These are phyloP conservation scores for Pelargonium fulgidum DNA, from an alignment of 441 rosid species.

Conservation along the genomic window DNA sequence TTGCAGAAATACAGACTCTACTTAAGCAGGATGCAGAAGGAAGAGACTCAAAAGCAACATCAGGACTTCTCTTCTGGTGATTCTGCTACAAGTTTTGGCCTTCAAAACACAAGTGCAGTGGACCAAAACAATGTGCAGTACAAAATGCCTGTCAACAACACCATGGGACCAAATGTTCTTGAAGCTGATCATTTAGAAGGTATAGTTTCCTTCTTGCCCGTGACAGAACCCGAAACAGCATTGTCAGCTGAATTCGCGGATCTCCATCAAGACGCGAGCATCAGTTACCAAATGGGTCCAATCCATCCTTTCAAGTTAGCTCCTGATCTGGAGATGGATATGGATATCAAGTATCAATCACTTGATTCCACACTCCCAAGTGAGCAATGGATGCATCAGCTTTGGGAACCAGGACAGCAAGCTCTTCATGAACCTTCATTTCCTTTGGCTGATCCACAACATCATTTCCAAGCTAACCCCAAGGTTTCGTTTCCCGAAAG, in stretches of 20 bases:
- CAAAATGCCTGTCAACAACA: constrained; percentile 4
- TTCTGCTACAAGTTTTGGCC: constrained; percentile 1
- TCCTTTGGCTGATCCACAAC: neutral
- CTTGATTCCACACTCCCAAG: neutral
- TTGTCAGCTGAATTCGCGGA: neutral
- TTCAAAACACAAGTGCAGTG: neutral
- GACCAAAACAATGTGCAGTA: constrained; percentile 6
- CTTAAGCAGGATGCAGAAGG: constrained; percentile 13
- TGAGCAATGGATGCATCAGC: constrained; percentile 1
- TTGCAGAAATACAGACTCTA: constrained; percentile 9
- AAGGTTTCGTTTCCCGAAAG: constrained; percentile 3
- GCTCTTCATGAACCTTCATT: neutral
- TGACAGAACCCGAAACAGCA: constrained; percentile 8
- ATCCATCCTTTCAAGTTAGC: too few relatives aligned
- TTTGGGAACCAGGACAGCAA: constrained; percentile 7
- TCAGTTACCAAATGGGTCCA: too few relatives aligned
- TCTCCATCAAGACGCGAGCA: too few relatives aligned
- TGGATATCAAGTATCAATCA: neutral
- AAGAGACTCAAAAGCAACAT: constrained; percentile 3
- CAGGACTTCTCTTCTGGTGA: neutral
- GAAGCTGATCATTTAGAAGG: constrained; percentile 3
- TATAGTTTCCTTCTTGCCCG: constrained; percentile 1
- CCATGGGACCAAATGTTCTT: constrained; percentile 3
- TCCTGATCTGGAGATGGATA: neutral
- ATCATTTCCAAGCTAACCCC: constrained; percentile 9